Evolutionary conservation across 108 stramenopile species (phyloP).

Genomic region (Epithemia pelagica): DNA sequence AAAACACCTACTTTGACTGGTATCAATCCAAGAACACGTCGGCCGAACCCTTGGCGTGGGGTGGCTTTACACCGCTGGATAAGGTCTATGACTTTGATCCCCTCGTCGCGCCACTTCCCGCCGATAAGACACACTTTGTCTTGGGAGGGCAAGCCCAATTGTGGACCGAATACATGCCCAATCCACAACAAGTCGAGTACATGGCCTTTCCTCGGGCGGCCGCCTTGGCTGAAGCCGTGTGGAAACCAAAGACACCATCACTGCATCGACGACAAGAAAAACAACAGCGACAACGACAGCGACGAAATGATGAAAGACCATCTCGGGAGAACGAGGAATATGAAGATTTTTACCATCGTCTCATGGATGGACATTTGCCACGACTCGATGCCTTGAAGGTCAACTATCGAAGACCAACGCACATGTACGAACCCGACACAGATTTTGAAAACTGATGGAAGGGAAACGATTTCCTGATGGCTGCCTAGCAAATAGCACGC

Average conservation of each 20-base stretch:
- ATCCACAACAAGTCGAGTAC: constrained; percentile 34
- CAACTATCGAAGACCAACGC: background rate
- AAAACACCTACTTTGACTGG: background rate
- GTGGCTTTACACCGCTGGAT: background rate
- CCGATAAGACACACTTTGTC: constrained; percentile 21
- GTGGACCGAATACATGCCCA: constrained; percentile 67
- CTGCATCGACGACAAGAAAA: background rate
- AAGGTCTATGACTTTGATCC: constrained; percentile 2
- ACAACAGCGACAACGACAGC: background rate
- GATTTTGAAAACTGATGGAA: too few species aligned
- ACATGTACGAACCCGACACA: background rate
- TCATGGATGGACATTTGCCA: background rate
- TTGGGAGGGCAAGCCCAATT: constrained; percentile 66
- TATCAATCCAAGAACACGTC: background rate
- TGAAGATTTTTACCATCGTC: background rate
- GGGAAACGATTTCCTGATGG: too few species aligned
- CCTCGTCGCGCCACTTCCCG: constrained; percentile 25
- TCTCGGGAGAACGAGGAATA: background rate
- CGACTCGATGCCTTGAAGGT: background rate
- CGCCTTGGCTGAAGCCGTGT: constrained; percentile 54
- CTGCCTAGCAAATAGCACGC: too few species aligned
- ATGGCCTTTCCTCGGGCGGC: constrained; percentile 58
- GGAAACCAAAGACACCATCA: constrained; percentile 7
- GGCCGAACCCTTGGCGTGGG: background rate
- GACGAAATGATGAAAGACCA: background rate